Evolutionary conservation across 352 stramenopile genomes (phyloP), one percentile per base, ranked within the genome.

Genomic region (Elongisporangium senticosum): DNA sequence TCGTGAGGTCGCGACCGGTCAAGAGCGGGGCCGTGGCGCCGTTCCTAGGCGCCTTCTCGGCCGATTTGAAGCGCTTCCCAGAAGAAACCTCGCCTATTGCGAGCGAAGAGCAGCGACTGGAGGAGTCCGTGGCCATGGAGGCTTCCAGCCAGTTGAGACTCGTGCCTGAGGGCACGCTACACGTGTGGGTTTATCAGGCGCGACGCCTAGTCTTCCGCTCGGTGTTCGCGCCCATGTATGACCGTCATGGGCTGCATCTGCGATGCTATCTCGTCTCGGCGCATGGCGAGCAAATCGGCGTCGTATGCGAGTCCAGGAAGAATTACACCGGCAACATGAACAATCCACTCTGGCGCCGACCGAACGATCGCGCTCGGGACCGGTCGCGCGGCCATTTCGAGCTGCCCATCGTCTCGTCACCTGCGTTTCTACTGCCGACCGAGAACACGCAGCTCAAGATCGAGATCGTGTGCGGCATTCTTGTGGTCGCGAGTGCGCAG

Each of bases 141-240:
- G 4, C 33, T 0, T 2, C 33, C 11, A 43, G 33, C 11, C 33
- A 43, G 2, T 4, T 43, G 10, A 43, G 10, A 17, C 26, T 61
- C 13, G 37, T 74, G 23, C 67, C 67, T 5, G 64, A 74, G 2
- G 67, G 67, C 6, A 58, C 58, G 43, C 59, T 89, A 47, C 72
- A 80, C 47, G 61, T 86, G 14, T 81, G 74, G 66, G 69, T 86
- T 6, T 85, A 79, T 51, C 66, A 83, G 55, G 76, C 76, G 21
- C 64, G 71, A 3, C 69, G 74, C 2, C 65, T 89, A n/a, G 53
- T 59, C 13, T 62, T 74, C 23, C 72, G 75, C 50, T 63, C 72
- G 13, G 55, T 85, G 22, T 75, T 75, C 39, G 62, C 75, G 51
- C 55, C 64, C n/a, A 67, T 79, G 62, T 85, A 80, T 61, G 65